These are phyloP conservation scores for Ogataea siamensis DNA, from an alignment of 805 yeast species.

Conservation along the genomic window DNA sequence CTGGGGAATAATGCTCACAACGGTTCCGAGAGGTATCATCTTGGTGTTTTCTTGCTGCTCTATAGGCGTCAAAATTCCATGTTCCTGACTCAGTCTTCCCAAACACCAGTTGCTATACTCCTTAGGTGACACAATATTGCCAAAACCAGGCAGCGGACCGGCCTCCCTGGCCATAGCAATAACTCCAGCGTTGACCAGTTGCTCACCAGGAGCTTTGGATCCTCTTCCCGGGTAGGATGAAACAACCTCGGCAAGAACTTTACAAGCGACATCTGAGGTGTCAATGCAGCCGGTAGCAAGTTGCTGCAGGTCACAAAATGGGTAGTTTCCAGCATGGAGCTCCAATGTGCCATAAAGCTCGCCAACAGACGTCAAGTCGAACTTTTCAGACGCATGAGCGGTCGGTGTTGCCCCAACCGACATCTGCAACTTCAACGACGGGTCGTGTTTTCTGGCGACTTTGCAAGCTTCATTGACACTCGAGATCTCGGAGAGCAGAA, in stretches of 20 bases:
- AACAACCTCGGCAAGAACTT: slow-evolving; percentile 56
- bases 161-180: slow-evolving; percentile 65
- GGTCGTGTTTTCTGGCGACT: slow-evolving; percentile 36
- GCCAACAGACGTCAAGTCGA: slow-evolving; percentile 19
- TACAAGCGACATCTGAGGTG: slow-evolving; percentile 45
- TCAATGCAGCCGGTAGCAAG: slow-evolving; percentile 62
- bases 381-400: slow-evolving; percentile 51
- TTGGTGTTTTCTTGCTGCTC: slow-evolving; percentile 29
- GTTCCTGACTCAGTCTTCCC: slow-evolving; percentile 74
- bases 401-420: slow-evolving; percentile 87
- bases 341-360: slow-evolving; percentile 47
- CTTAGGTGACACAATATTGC: slow-evolving; percentile 37
- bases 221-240: slow-evolving; percentile 60
- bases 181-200: slow-evolving; percentile 70
- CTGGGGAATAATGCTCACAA: slow-evolving; percentile 59
- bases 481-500: slow-evolving; percentile 53
- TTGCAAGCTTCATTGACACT: slow-evolving; percentile 55
- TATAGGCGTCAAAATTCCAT: slow-evolving; percentile 63
- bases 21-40: slow-evolving; percentile 53
- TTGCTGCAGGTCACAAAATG: slow-evolving; percentile 74
- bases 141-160: slow-evolving; percentile 60
- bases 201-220: slow-evolving; percentile 51
- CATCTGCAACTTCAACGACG: slow-evolving; percentile 41
- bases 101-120: slow-evolving; percentile 58
- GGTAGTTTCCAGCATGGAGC: slow-evolving; percentile 80